Evolutionary conservation across 805 yeast genomes (phyloP).

Genomic region (Metschnikowia cerradonensis): DNA sequence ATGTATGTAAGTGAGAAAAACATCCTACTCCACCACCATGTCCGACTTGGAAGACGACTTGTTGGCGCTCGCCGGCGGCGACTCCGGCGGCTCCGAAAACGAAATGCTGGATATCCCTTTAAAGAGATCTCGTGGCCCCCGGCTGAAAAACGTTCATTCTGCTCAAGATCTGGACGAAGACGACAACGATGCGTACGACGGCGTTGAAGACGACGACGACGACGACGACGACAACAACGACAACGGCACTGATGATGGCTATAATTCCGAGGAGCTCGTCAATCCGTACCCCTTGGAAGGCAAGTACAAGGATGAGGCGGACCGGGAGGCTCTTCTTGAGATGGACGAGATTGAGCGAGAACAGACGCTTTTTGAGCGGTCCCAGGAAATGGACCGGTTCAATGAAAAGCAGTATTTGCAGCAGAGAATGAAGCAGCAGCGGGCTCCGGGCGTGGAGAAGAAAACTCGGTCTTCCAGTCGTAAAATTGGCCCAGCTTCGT

Average conservation of each 20-base stretch:
- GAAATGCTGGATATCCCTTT: slow-evolving; percentile 30
- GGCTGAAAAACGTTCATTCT: slow-evolving; percentile 8
- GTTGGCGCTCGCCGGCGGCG: slow-evolving; percentile 72
- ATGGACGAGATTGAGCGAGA: slow-evolving; percentile 94
- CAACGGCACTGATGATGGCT: slow-evolving; percentile 21
- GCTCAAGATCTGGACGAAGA: slow-evolving; percentile 23
- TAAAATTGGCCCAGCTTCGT: slow-evolving; percentile 17
- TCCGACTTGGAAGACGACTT: slow-evolving; percentile 91
- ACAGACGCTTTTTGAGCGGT: slow-evolving; percentile 83
- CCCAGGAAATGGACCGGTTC: slow-evolving; percentile 85
- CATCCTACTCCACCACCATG: slow-evolving; percentile 36
- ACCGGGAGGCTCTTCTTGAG: slow-evolving; percentile 57
- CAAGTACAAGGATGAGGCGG: slow-evolving; percentile 78
- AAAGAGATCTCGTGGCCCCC: slow-evolving; percentile 26
- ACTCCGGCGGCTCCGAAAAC: slow-evolving; percentile 49
- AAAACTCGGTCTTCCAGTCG: slow-evolving; percentile 39
- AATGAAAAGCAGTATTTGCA: slow-evolving; percentile 81
- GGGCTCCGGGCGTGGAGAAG: slow-evolving; percentile 21
- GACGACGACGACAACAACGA: slow-evolving; percentile 11
- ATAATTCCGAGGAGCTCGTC: slow-evolving; percentile 29
- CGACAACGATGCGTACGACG: slow-evolving; percentile 12
- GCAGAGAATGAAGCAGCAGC: slow-evolving; percentile 67
- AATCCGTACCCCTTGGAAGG: slow-evolving; percentile 95
- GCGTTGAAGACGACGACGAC: slow-evolving; percentile 17
- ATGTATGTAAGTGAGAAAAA: background rate